These are phyloP conservation scores for Akanthomyces dipterigenus DNA, from an alignment of 2,329 filamentous ascomycete genomes.

Conservation along the genomic window DNA sequence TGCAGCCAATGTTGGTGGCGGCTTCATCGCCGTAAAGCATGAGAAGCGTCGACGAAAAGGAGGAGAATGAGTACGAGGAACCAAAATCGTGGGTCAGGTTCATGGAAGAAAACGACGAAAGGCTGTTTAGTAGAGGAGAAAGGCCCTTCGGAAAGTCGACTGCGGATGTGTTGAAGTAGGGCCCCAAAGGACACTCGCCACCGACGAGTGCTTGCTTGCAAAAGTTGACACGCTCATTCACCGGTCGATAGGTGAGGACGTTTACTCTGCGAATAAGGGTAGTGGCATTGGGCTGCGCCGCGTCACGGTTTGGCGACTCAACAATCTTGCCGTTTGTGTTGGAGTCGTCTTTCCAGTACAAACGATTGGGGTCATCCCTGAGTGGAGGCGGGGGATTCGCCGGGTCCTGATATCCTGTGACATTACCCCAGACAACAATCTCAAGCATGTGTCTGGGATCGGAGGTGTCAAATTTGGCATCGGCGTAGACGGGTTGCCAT, in stretches of 20 bases:
- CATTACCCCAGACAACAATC: conserved; percentile 84
- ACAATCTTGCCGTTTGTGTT: conserved; percentile 70
- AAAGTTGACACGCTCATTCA: conserved; percentile 50
- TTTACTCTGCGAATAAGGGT: conserved; percentile 68
- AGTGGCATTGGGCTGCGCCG: conserved; percentile 51
- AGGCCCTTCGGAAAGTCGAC: conserved; percentile 29
- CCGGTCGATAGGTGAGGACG: conserved; percentile 72
- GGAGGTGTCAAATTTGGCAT: conserved; percentile 63
- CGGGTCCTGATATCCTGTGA: conserved; percentile 62
- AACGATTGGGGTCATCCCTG: conserved; percentile 33
- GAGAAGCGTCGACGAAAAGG: conserved; percentile 65
- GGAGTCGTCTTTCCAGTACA: conserved; percentile 54
- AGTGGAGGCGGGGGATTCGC: conserved; percentile 50
- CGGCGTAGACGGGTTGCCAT: conserved; percentile 69
- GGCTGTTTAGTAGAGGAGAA: conserved; percentile 43
- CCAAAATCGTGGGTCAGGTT: conserved; percentile 66
- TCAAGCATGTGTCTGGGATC: conserved; percentile 58
- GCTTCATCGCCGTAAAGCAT: conserved; percentile 66
- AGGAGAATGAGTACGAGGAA: conserved; percentile 81
- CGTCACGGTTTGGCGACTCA: conserved; percentile 33
- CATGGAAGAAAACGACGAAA: conserved; percentile 58
- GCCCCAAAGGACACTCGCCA: conserved; percentile 65
- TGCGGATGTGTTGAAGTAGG: conserved; percentile 52
- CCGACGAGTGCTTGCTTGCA: conserved; percentile 56
- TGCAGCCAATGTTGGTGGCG: conserved; percentile 64